Conservation (phyloP, 306 rosid genomes). For the Trifolium fragiferum region DNA sequence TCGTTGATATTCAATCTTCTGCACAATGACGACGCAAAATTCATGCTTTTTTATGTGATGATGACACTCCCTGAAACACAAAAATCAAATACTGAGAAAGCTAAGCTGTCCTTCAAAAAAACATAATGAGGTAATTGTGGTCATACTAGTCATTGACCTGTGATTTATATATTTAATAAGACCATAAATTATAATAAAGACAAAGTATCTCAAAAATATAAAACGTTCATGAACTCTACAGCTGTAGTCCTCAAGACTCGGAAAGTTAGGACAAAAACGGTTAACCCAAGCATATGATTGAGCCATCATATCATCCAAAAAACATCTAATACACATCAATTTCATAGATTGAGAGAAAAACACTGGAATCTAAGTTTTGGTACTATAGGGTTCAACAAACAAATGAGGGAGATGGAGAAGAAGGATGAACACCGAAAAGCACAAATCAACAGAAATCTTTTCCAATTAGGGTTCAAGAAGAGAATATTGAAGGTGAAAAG, state of each 20-base stretch:
- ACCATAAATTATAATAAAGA: neutral
- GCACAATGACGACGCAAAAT: conserved; percentile 61
- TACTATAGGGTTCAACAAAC: too few relatives aligned
- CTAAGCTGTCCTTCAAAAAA: neutral
- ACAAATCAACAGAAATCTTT: too few relatives aligned
- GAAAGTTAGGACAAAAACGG: neutral
- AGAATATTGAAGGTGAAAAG: neutral
- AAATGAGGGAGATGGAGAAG: too few relatives aligned
- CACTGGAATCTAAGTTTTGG: too few relatives aligned
- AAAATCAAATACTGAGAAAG: conserved; percentile 16
- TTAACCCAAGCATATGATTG: neutral
- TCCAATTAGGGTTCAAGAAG: neutral
- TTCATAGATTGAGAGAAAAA: too few relatives aligned
- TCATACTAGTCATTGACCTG: neutral
- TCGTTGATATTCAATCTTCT: conserved; percentile 72
- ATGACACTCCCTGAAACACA: conserved; percentile 39
- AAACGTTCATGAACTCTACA: neutral
- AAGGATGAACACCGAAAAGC: too few relatives aligned
- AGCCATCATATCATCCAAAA: conserved; percentile 4
- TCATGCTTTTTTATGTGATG: conserved; percentile 47
- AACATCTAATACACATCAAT: neutral
- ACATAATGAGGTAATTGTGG: neutral
- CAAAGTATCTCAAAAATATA: neutral
- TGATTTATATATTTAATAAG: conserved; percentile 21
- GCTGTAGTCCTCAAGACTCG: neutral